Evolutionary conservation across 2,329 filamentous ascomycete genomes (phyloP).

Genomic region (Cladorrhinum sp.): DNA sequence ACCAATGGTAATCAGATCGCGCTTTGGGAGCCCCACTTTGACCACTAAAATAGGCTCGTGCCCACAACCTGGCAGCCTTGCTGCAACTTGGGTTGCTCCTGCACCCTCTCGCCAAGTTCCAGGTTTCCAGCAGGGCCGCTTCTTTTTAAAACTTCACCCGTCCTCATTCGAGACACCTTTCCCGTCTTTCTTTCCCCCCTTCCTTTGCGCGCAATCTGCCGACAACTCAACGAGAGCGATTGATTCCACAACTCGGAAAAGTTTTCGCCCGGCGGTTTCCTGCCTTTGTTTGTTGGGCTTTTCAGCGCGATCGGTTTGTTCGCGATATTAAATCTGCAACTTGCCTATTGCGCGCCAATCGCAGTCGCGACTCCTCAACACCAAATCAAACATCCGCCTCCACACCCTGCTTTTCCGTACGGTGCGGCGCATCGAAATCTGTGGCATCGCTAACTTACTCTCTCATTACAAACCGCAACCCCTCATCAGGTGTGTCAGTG

Average conservation of each 20-base stretch:
- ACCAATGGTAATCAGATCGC: slow-evolving; percentile 1
- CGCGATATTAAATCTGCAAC: slow-evolving; percentile 1
- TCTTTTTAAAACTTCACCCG: slow-evolving; percentile 4
- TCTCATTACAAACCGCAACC: not conserved
- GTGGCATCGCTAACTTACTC: not conserved
- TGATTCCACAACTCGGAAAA: not conserved
- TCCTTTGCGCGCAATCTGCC: not conserved
- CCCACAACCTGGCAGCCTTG: slow-evolving; percentile 2
- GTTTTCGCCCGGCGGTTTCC: not conserved
- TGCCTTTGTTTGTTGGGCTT: not conserved
- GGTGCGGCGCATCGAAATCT: slow-evolving; percentile 1
- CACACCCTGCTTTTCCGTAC: not conserved
- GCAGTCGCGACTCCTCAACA: slow-evolving; percentile 1
- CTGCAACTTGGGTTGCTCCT: not conserved
- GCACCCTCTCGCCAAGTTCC: not conserved
- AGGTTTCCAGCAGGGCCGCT: slow-evolving; percentile 5
- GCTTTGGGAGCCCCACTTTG: not conserved
- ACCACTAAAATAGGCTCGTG: not conserved
- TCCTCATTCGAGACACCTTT: slow-evolving; percentile 3
- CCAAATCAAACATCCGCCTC: not conserved
- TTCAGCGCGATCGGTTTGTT: not conserved
- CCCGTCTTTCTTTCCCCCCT: not conserved
- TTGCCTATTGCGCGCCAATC: slow-evolving; percentile 7
- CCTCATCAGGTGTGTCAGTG: not conserved
- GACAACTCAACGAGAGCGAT: not conserved